Conservation (phyloP, 139 green algal genomes). For the Coelastrella sp. region DNA sequence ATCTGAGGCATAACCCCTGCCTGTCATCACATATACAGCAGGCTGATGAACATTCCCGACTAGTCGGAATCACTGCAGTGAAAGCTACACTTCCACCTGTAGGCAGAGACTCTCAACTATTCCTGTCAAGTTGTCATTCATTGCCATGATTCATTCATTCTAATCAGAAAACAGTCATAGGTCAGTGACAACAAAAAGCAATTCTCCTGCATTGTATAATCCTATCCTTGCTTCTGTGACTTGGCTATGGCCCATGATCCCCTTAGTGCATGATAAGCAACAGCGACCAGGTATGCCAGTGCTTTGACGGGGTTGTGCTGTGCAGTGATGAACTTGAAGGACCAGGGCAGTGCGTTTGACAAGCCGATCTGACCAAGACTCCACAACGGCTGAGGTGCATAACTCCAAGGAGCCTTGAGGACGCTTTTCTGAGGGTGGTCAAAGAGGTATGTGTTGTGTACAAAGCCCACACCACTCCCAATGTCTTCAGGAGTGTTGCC, state of each 20-base stretch:
- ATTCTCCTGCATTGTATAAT: too few relatives aligned
- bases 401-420: slow-evolving; percentile 69
- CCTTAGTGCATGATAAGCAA: slow-evolving; percentile 33
- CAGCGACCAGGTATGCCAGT: slow-evolving; percentile 17
- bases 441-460: slow-evolving; percentile 88
- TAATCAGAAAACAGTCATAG: too few relatives aligned
- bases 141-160: too few relatives aligned
- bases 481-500: slow-evolving; percentile 69
- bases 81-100: too few relatives aligned
- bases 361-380: slow-evolving; percentile 63
- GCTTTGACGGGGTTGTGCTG: slow-evolving; percentile 29
- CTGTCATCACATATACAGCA: too few relatives aligned
- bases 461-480: slow-evolving; percentile 75
- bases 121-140: too few relatives aligned
- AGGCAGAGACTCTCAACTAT: too few relatives aligned
- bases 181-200: too few relatives aligned
- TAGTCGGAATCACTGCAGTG: too few relatives aligned
- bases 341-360: slow-evolving; percentile 39
- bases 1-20: too few relatives aligned
- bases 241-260: slow-evolving; percentile 25
- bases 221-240: too few relatives aligned
- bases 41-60: too few relatives aligned
- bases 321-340: slow-evolving; percentile 33
- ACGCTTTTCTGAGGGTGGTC: slow-evolving; percentile 87
- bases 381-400: slow-evolving; percentile 75